phyloP scores from a whole-genome alignment of 176 grass and related monocot species.

The Carex scoparia region DNA sequence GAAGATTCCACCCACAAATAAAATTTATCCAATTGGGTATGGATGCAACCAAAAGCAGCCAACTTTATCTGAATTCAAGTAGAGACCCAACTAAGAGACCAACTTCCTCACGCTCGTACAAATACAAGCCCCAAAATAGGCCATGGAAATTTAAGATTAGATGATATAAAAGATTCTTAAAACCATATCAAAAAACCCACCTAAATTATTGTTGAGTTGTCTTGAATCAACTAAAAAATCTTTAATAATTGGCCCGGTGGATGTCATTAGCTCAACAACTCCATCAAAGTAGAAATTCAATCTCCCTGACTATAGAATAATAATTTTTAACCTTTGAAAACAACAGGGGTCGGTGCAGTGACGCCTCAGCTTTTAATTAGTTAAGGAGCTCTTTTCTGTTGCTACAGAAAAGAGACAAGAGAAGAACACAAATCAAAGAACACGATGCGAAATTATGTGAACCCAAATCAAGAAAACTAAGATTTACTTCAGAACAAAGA shows the following conservation, averaged over 20 bases:
- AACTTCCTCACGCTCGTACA: conserved; percentile 27
- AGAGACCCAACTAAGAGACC: conserved; percentile 7
- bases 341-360: conserved; percentile 30
- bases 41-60: conserved; percentile 18
- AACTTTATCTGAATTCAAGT: conserved; percentile 23
- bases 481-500: neutral
- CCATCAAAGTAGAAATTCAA: conserved; percentile 42
- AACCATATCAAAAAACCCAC: conserved; percentile 36
- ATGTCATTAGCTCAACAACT: conserved; percentile 77
- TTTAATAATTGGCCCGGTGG: conserved; percentile 25
- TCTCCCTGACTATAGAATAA: neutral
- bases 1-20: neutral
- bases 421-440: neutral
- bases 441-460: neutral
- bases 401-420: conserved; percentile 22
- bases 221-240: conserved; percentile 36
- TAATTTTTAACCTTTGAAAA: conserved; percentile 4
- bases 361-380: conserved; percentile 15
- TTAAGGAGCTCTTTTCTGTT: conserved; percentile 23
- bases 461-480: neutral
- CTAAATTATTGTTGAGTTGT: conserved; percentile 90
- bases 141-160: conserved; percentile 19
- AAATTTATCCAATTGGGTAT: neutral
- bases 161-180: neutral
- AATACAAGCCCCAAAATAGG: conserved; percentile 47